These are phyloP conservation scores for Venturia nashicola DNA, from an alignment of 2,329 filamentous ascomycete species.

Conservation along the genomic window DNA sequence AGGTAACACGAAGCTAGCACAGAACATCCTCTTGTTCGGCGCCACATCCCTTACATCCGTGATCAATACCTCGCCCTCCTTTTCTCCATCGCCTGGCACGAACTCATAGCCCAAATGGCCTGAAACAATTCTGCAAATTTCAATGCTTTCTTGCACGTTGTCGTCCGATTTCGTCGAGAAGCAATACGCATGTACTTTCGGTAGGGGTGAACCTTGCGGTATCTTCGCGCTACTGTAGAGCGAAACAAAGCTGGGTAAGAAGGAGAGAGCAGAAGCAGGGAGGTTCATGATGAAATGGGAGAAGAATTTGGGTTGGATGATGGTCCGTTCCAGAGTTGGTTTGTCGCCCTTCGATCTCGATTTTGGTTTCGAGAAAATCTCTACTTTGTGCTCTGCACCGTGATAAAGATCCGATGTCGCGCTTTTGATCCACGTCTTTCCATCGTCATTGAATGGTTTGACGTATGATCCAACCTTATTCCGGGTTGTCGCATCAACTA, in stretches of 20 bases:
- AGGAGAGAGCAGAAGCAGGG: conserved; percentile 76
- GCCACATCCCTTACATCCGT: conserved; percentile 72
- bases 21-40: conserved; percentile 93
- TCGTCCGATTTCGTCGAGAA: conserved; percentile 76
- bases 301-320: conserved; percentile 57
- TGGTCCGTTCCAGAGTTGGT: conserved; percentile 23
- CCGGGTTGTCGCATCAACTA: conserved; percentile 54
- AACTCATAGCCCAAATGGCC: conserved; percentile 48
- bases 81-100: conserved; percentile 43
- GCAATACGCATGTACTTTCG: conserved; percentile 87
- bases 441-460: conserved; percentile 69
- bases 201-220: conserved; percentile 42
- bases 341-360: conserved; percentile 13
- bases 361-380: conserved; percentile 1
- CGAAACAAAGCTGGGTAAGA: conserved; percentile 65
- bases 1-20: conserved; percentile 81
- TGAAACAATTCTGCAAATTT: conserved; percentile 57
- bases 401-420: conserved; percentile 47
- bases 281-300: conserved; percentile 98
- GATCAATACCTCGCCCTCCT: conserved; percentile 45
- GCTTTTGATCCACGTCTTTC: conserved; percentile 62
- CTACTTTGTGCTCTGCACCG: conserved; percentile 11
- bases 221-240: conserved; percentile 45
- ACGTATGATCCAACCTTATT: conserved; percentile 75
- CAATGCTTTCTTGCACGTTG: conserved; percentile 44